Percentiles rank a stretch among this genome's conserved stretches.
These are phyloP conservation scores for Aspergillus cavernicola DNA, from an alignment of 495 filamentous ascomycete genomes.

Conservation along the genomic window DNA sequence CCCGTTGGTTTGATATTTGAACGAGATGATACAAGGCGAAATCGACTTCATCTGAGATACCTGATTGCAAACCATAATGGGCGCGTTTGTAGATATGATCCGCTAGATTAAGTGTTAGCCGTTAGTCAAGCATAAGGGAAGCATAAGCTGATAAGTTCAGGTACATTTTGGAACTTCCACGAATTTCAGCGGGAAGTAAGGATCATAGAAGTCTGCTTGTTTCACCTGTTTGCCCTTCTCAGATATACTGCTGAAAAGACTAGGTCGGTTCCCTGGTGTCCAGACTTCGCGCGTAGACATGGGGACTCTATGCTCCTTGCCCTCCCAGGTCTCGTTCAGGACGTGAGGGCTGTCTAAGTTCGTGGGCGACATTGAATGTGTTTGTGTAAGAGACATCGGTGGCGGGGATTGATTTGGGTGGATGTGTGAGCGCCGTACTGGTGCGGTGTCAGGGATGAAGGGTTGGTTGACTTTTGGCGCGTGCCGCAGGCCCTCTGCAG, in stretches of 20 bases:
- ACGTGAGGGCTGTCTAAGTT: conserved; percentile 29
- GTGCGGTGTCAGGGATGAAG: conserved; percentile 45
- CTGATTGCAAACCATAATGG: conserved; percentile 72
- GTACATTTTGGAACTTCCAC: conserved; percentile 43
- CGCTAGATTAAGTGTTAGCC: conserved; percentile 23
- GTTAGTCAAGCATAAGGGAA: neutral
- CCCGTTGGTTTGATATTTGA: conserved; percentile 89
- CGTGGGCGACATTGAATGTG: conserved; percentile 29
- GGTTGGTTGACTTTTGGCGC: conserved; percentile 45
- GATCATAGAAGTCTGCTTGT: conserved; percentile 41
- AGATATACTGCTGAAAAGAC: conserved; percentile 27
- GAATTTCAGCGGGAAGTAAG: conserved; percentile 39
- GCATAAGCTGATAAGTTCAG: conserved; percentile 6
- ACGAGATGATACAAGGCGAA: conserved; percentile 90
- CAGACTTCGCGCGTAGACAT: conserved; percentile 43
- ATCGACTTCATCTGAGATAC: conserved; percentile 74
- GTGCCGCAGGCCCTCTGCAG: conserved; percentile 45
- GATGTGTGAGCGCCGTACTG: conserved; percentile 36
- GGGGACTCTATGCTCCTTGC: conserved; percentile 34
- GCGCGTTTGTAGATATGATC: conserved; percentile 81
- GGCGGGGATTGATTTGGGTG: conserved; percentile 36
- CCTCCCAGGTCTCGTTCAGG: conserved; percentile 36
- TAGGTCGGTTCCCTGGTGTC: conserved; percentile 43
- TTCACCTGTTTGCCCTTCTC: conserved; percentile 30
- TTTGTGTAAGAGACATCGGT: conserved; percentile 23